phyloP scores from a whole-genome alignment of 768 basidiomycete species.

The Brasilioporus rufonigricans region DNA sequence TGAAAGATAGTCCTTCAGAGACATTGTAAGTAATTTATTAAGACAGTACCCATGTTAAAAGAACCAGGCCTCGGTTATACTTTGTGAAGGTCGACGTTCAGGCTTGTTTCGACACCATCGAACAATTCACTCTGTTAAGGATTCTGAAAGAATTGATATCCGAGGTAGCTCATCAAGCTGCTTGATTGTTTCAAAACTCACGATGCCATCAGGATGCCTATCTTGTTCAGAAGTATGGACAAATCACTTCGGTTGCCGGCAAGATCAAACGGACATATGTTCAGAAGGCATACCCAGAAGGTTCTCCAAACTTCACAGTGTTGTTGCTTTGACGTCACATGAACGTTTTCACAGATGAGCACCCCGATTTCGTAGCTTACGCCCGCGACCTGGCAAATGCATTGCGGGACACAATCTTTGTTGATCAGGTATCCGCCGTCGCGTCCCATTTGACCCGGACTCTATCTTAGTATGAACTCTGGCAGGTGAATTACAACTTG shows the following conservation, averaged over 20 bases:
- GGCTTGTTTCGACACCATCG: conserved; percentile 95
- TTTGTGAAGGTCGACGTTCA: conserved; percentile 97
- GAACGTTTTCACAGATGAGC: conserved; percentile 53
- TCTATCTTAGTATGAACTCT: not conserved
- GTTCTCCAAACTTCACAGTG: conserved; percentile 33
- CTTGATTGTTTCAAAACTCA: not conserved
- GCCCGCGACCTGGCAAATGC: conserved; percentile 65
- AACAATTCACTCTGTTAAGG: conserved; percentile 78
- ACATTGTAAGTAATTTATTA: conserved; percentile 46
- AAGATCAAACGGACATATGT: conserved; percentile 56
- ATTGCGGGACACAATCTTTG: conserved; percentile 76
- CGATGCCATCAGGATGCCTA: conserved; percentile 58
- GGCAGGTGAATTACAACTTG: conserved; percentile 54
- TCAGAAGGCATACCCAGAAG: conserved; percentile 65
- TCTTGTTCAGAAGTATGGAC: conserved; percentile 65
- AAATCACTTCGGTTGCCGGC: conserved; percentile 55
- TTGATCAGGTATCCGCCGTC: conserved; percentile 63
- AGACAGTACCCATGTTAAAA: not conserved
- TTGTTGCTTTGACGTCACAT: not conserved
- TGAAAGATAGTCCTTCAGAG: conserved; percentile 37
- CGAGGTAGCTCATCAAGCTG: conserved; percentile 44
- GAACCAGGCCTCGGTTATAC: conserved; percentile 76
- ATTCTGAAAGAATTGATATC: conserved; percentile 74
- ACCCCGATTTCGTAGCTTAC: conserved; percentile 67
- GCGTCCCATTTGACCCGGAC: not conserved